These are phyloP conservation scores for Leccinellum rugosiceps DNA, from an alignment of 768 basidiomycete genomes.

Conservation along the genomic window DNA sequence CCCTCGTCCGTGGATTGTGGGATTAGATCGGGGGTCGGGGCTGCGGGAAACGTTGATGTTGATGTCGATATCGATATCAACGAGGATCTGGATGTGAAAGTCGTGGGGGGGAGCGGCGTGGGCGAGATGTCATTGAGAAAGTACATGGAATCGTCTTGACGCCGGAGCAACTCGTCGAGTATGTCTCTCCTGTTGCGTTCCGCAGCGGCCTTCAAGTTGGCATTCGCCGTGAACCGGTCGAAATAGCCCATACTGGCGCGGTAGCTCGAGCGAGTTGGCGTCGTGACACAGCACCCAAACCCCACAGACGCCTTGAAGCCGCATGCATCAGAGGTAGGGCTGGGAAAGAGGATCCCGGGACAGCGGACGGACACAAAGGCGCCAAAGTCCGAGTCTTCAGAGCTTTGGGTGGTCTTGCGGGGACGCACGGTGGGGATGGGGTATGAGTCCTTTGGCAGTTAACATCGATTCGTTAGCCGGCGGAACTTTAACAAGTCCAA, in stretches of 20 bases:
- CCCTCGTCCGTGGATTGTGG: constrained; percentile 32
- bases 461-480: no score
- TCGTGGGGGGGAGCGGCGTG: constrained; percentile 6
- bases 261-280: constrained; percentile 5
- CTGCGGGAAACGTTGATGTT: constrained; percentile 7
- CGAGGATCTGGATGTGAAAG: neutral
- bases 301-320: neutral
- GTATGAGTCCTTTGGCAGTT: no score
- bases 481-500: no score
- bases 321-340: neutral
- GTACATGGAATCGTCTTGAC: constrained; percentile 71
- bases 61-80: neutral
- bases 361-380: constrained; percentile 53
- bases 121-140: constrained; percentile 37
- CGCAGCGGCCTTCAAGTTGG: constrained; percentile 51
- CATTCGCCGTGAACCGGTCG: constrained; percentile 55
- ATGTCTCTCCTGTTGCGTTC: constrained; percentile 51
- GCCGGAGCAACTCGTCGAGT: constrained; percentile 60
- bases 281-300: neutral
- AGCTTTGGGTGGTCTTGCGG: constrained; percentile 17
- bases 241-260: constrained; percentile 51
- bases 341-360: constrained; percentile 43
- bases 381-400: constrained; percentile 54
- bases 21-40: constrained; percentile 32
- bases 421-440: neutral